Evolutionary conservation across 495 filamentous ascomycete genomes (phyloP), one percentile per base, ranked within the genome.

Genomic region (Podospora pseudoanserina): DNA sequence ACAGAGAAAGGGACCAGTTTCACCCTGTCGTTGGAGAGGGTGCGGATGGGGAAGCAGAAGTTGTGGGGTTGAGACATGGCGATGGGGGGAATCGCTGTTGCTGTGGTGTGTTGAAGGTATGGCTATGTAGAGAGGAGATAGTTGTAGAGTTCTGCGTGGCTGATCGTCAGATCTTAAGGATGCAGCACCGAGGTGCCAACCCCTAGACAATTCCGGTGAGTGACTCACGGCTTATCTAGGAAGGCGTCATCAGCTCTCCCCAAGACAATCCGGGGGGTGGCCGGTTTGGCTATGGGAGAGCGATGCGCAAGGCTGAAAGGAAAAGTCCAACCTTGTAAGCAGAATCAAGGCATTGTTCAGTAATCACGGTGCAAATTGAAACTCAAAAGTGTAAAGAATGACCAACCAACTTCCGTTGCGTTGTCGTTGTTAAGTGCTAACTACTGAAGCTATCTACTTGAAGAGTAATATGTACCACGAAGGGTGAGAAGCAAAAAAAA

Each of bases 1-100:
- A 73, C 71, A 13, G 30, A 39, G 28, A 71, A 71, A 9, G 63
- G 71, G 4, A 63, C 65, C 23, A 73, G 16, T 63, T 71, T 73
- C 61, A 73, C 34, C 18, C 62, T 62, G 23, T 68, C 68, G 39
- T 67, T 73, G 65, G 65, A 60, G 20, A 73, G 65, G 4, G 64
- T 63, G 26, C 32, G 19, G 34, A 69, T 61, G 4, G 63, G 68
- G 26, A 65, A 71, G 54, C 62, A 66, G 53, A 73, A 73, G 15
- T 65, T 68, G 55, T 56, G 16, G 7, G 11, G 13, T 60, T 49
- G 11, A 54, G 65, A 64, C 53, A 58, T 63, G 60, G 27, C 49
- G 28, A 6, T 9, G 39, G 23, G 23, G 23, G 23, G 7, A 3
- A 13, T 16, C 0, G 39, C 39, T 49, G 39, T 49, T 49, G 39